These are phyloP conservation scores for Henckelia pumila DNA, from an alignment of 257 asterid species.

Conservation along the genomic window DNA sequence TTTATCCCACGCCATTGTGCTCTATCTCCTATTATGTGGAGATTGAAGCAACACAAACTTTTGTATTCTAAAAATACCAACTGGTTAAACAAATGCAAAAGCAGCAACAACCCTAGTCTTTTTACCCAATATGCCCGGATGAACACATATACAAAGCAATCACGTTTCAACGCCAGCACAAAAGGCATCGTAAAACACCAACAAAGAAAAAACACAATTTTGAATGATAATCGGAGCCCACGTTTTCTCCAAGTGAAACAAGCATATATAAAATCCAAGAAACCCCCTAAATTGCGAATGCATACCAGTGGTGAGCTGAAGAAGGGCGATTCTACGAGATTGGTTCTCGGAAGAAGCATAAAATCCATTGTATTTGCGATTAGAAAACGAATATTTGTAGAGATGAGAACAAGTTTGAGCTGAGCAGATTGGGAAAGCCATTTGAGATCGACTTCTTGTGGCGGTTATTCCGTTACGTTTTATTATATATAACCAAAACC, in stretches of 20 bases:
- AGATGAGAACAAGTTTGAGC: conserved; percentile 20
- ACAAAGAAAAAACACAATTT: neutral
- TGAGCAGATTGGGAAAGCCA: conserved; percentile 29
- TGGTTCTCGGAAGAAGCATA: conserved; percentile 33
- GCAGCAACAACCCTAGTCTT: neutral
- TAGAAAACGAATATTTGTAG: conserved; percentile 2
- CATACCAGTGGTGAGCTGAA: conserved; percentile 44
- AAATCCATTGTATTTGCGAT: neutral
- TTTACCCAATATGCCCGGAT: neutral
- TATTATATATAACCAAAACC: neutral
- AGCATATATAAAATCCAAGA: neutral
- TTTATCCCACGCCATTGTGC: too few species aligned
- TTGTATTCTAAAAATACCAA: neutral
- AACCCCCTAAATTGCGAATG: neutral
- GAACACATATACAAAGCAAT: neutral
- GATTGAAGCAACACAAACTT: neutral
- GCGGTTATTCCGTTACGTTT: conserved; percentile 21
- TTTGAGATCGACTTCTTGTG: neutral
- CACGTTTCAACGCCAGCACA: neutral
- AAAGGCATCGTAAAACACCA: neutral
- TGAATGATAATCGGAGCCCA: neutral
- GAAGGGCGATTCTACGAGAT: conserved; percentile 45
- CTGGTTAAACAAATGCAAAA: conserved; percentile 4
- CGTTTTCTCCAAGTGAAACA: neutral
- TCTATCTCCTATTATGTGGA: neutral